Evolutionary conservation across 73 alveolate genomes (phyloP).

Genomic region (Tetrahymena borealis): DNA sequence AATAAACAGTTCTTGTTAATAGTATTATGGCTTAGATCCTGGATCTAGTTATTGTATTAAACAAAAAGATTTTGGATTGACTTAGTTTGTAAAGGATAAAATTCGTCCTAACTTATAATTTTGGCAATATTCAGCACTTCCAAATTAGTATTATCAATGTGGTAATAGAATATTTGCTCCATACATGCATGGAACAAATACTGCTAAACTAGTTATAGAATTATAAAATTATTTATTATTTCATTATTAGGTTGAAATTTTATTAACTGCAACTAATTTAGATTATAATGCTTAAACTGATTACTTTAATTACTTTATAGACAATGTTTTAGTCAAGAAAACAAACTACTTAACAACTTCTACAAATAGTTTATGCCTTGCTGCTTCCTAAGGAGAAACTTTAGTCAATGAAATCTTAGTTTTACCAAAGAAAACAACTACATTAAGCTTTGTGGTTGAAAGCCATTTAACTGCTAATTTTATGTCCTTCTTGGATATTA

Average conservation of each 20-base stretch:
- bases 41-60: too few relatives aligned
- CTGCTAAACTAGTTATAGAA: too few relatives aligned
- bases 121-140: too few relatives aligned
- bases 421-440: not conserved
- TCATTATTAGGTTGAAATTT: not conserved
- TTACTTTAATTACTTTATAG: not conserved
- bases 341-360: not conserved
- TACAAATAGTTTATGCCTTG: not conserved
- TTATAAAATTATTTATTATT: not conserved
- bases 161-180: too few relatives aligned
- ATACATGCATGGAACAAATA: too few relatives aligned
- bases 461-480: not conserved
- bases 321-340: not conserved
- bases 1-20: too few relatives aligned
- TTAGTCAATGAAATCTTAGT: not conserved
- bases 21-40: too few relatives aligned
- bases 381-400: not conserved
- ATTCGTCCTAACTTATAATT: too few relatives aligned
- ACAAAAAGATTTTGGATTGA: too few relatives aligned
- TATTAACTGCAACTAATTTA: not conserved
- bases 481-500: not conserved
- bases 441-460: not conserved
- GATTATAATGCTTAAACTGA: not conserved
- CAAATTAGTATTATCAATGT: too few relatives aligned
- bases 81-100: too few relatives aligned